Evolutionary conservation across 177 flowering plant species (phyloP).

Genomic region (Vitis hybrid): DNA sequence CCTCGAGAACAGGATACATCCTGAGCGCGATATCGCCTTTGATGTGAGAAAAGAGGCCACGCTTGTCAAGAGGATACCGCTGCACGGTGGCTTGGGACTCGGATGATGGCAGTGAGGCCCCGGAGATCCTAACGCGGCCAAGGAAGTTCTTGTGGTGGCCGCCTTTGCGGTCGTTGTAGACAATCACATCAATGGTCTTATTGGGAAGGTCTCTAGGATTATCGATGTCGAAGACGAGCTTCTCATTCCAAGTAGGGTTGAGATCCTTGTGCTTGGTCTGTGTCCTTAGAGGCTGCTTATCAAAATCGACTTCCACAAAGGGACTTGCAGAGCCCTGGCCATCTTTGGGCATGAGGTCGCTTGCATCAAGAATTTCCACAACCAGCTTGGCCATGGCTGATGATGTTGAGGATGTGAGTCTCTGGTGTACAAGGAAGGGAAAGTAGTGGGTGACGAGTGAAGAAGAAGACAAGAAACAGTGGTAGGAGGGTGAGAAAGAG

Average conservation of each 20-base stretch:
- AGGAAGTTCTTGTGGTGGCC: conserved; percentile 55
- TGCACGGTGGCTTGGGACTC: conserved; percentile 38
- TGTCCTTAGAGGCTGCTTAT: conserved; percentile 40
- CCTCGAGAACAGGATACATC: conserved; percentile 28
- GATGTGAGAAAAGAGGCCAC: conserved; percentile 58
- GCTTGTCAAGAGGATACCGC: conserved; percentile 61
- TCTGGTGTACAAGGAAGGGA: background rate
- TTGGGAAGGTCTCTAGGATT: conserved; percentile 28
- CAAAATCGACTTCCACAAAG: conserved; percentile 53
- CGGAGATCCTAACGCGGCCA: conserved; percentile 59
- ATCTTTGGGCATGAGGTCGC: conserved; percentile 67
- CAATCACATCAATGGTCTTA: conserved; percentile 37
- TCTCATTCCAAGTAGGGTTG: conserved; percentile 57
- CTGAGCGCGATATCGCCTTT: conserved; percentile 61
- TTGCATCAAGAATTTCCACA: conserved; percentile 56
- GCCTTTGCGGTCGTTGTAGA: conserved; percentile 46
- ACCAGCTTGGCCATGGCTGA: conserved; percentile 46
- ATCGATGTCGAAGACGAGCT: conserved; percentile 43
- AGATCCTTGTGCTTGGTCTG: conserved; percentile 49
- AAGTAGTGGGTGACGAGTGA: background rate
- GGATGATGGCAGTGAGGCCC: conserved; percentile 36
- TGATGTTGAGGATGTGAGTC: background rate
- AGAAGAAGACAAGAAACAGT: conserved; percentile 6
- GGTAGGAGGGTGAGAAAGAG: background rate
- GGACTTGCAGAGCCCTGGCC: conserved; percentile 68